Percentiles rank a stretch among this genome's conserved stretches.
Conservation (phyloP, 257 asterid species). For the Striga asiatica region DNA sequence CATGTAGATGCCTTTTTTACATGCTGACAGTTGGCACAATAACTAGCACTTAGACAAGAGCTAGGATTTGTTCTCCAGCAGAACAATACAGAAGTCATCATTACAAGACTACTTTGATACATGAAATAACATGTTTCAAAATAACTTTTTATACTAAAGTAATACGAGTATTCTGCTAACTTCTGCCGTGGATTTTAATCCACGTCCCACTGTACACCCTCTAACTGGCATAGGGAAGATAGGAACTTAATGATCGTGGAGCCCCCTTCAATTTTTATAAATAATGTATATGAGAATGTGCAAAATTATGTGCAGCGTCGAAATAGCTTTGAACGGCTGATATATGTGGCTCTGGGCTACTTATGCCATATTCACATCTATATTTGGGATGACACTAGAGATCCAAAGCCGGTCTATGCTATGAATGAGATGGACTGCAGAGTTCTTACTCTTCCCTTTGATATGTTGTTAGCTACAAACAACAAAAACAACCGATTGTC, state of each 20-base stretch:
- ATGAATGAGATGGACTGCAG: not conserved
- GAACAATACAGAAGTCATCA: not conserved
- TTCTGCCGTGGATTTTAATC: not conserved
- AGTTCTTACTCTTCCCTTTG: slow-evolving; percentile 2
- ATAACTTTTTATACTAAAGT: not conserved
- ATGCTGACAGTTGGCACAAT: not conserved
- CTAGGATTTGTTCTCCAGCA: not conserved
- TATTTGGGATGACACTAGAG: not conserved
- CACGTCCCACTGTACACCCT: not conserved
- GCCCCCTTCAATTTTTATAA: not conserved
- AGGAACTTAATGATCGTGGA: not conserved
- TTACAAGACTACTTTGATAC: not conserved
- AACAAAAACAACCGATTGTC: not conserved
- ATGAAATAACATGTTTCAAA: not conserved
- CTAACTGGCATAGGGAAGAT: not conserved
- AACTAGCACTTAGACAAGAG: not conserved
- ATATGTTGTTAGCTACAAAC: not conserved
- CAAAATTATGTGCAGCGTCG: not conserved
- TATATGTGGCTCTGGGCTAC: not conserved
- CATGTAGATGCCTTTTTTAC: not conserved
- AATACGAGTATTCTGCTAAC: not conserved
- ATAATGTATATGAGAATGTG: not conserved
- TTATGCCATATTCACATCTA: not conserved
- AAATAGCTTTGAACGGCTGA: not conserved
- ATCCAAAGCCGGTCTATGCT: not conserved